Conservation (phyloP, 768 basidiomycete species). For the Pleurotus tuber-regium region DNA sequence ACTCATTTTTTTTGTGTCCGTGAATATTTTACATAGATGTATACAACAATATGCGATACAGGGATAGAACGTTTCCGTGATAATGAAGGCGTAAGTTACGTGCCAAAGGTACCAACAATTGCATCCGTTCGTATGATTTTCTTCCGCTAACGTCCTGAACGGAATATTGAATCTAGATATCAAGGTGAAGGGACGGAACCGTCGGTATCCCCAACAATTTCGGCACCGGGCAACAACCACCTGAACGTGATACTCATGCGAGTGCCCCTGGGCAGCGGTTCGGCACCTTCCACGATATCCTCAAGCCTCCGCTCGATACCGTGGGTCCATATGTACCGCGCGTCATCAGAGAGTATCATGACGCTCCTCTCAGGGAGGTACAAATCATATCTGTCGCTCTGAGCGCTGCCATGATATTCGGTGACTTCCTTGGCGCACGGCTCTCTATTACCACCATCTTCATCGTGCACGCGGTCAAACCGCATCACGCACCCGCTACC, state of each 20-base stretch:
- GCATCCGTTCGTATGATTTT: background rate
- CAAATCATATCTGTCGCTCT: constrained; percentile 40
- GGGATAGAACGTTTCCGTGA: too few relatives aligned
- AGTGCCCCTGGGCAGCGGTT: constrained; percentile 43
- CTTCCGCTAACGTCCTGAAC: background rate
- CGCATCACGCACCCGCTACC: constrained; percentile 80
- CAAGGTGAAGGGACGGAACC: constrained; percentile 8
- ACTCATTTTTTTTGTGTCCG: background rate
- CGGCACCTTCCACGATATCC: constrained; percentile 53
- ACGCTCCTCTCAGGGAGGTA: constrained; percentile 78
- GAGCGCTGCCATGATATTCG: background rate
- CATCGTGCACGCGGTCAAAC: constrained; percentile 38
- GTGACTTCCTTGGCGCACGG: background rate
- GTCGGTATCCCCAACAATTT: constrained; percentile 56
- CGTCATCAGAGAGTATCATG: constrained; percentile 74
- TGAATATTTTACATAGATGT: background rate
- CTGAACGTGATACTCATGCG: constrained; percentile 84
- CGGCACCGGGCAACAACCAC: constrained; percentile 84
- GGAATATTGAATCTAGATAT: background rate
- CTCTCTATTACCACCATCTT: background rate
- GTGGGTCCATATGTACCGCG: constrained; percentile 86
- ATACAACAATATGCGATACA: background rate
- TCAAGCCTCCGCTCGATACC: constrained; percentile 66
- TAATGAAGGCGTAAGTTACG: background rate
- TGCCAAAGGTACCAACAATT: background rate